These are phyloP conservation scores for Botrytis deweyae DNA, from an alignment of 2,329 filamentous ascomycete species.

Conservation along the genomic window DNA sequence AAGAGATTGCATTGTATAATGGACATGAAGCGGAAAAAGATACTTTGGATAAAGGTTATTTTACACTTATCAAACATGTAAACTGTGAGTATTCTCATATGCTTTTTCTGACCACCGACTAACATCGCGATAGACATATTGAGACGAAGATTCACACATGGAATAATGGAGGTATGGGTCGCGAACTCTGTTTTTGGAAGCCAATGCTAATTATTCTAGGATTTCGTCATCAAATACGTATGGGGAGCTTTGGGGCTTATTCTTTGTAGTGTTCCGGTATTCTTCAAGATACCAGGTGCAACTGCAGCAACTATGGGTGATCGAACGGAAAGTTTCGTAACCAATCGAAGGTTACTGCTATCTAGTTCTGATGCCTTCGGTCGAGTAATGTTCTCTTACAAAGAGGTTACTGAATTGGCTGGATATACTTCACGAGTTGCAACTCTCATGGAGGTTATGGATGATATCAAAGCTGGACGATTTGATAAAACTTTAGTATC, in stretches of 20 bases:
- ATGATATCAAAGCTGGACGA: conserved; percentile 83
- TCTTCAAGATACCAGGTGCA: conserved; percentile 82
- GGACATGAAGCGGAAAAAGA: conserved; percentile 96
- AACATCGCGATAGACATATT: conserved; percentile 63
- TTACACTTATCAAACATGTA: conserved; percentile 98
- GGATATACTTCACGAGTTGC: conserved; percentile 94
- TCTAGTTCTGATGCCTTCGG: conserved; percentile 95
- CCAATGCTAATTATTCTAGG: conserved; percentile 41
- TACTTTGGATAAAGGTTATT: conserved; percentile 95
- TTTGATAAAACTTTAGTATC: conserved; percentile 98
- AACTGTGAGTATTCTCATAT: conserved; percentile 50
- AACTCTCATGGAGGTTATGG: conserved; percentile 87
- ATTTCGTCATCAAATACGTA: conserved; percentile 99
- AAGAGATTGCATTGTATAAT: conserved; percentile 89
- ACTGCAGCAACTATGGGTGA: conserved; percentile 62
- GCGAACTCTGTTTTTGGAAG: background rate
- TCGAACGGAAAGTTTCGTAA: conserved; percentile 78
- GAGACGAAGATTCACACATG: conserved; percentile 87
- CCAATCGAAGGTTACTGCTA: conserved; percentile 86
- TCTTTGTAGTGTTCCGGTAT: conserved; percentile 92
- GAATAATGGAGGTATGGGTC: conserved; percentile 75
- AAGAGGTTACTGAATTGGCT: conserved; percentile 93
- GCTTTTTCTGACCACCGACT: conserved; percentile 5
- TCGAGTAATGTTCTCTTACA: conserved; percentile 95
- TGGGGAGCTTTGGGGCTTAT: conserved; percentile 92